phyloP scores from a whole-genome alignment of 225 moss, liverwort and hornwort species.

The Bryum argenteum region DNA sequence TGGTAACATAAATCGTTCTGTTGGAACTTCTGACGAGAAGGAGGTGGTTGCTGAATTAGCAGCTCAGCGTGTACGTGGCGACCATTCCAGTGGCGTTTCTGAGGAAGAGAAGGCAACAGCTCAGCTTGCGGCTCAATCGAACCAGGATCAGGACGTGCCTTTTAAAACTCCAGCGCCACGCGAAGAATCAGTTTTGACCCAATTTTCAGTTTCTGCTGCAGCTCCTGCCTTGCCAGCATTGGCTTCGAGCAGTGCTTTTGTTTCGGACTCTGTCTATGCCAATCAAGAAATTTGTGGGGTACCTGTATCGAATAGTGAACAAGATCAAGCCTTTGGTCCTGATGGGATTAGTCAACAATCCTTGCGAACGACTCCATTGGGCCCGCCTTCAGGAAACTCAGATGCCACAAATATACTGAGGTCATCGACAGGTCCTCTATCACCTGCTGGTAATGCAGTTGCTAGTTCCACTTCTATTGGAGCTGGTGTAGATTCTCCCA shows the following conservation, averaged over 20 bases:
- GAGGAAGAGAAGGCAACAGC: conserved; percentile 41
- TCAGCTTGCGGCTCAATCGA: conserved; percentile 34
- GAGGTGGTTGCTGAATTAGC: conserved; percentile 35
- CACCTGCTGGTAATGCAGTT: conserved; percentile 33
- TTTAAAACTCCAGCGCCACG: conserved; percentile 31
- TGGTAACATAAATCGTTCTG: conserved; percentile 36
- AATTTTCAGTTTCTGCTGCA: conserved; percentile 28
- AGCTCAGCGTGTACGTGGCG: conserved; percentile 33
- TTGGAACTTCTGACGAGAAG: conserved; percentile 49
- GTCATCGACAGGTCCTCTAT: conserved; percentile 18
- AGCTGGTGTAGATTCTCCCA: conserved; percentile 38
- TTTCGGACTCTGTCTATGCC: conserved; percentile 20
- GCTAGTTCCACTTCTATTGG: conserved; percentile 30
- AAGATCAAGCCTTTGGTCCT: conserved; percentile 30
- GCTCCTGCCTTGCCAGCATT: conserved; percentile 30
- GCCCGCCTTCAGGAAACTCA: conserved; percentile 26
- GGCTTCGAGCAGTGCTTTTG: conserved; percentile 17
- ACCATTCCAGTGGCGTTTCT: conserved; percentile 34
- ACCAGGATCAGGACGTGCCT: conserved; percentile 34
- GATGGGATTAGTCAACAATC: conserved; percentile 26
- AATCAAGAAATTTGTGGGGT: conserved; percentile 31
- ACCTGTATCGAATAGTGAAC: conserved; percentile 17
- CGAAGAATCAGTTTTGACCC: conserved; percentile 26
- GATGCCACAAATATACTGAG: conserved; percentile 22
- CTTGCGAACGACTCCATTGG: conserved; percentile 25